Base-by-base conservation (phyloP, 2,329 filamentous ascomycete species). In the Bipolaris oryzae region DNA sequence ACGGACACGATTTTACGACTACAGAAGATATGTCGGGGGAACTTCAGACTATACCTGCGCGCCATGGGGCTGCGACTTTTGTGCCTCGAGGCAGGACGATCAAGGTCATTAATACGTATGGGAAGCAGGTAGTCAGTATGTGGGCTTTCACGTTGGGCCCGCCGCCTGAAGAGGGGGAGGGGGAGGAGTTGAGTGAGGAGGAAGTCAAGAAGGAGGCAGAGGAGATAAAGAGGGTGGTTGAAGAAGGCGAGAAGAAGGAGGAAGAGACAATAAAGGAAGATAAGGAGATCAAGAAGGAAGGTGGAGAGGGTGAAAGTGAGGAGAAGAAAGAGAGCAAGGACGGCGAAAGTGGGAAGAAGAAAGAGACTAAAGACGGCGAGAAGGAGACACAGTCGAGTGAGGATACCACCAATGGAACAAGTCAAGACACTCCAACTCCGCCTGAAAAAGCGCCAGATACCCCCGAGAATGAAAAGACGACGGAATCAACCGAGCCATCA, bases 101-200 rank as follows among this genome's bases (percentile, higher is more conserved):
- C 69, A 82, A 81, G 66, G 79, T 82, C 39, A 76, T 82, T 54
- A 82, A 82, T 54, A 80, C 78, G 0, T 81, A 80, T 56, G 80
- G 80, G n/a, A 78, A 77, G 43, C 80, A 82, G 68, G 77, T 80
- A 9, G 74, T 82, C 21, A 80, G 80, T 55, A 80, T 78, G 21
- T 82, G 80, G 80, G 80, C 79, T 0, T 82, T 82, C 61, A 78
- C 78, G 1, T 61, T 82, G 33, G 75, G 76, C 9, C 71, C 75
- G n/a, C 79, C 80, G 15, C 80, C 79, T 3, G 73, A 76, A 34
- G 70, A 76, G 16, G 74, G 62, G 7, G 73, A 74, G 1, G 64
- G 60, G 0, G 65, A 61, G 2, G 63, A 63, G 43, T 18, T 66
- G 23, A 62, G 70, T 44, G 61, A 72, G 50, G 64, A 71, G 33